These are phyloP conservation scores for Alternaria sp. DNA, from an alignment of 2,329 filamentous ascomycete genomes.

Conservation along the genomic window DNA sequence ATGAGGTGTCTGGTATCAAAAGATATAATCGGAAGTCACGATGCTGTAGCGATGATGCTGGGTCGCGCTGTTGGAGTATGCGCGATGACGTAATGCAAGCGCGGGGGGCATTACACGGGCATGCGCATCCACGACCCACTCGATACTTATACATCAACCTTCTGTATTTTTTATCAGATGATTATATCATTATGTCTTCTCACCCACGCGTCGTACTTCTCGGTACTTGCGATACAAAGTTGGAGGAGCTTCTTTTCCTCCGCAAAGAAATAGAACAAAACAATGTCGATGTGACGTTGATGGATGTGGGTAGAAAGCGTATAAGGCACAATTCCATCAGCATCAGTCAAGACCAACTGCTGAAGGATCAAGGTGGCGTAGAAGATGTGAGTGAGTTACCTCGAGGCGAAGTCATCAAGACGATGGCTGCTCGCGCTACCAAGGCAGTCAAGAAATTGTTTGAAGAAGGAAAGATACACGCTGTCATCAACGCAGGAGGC, in stretches of 20 bases:
- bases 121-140: neutral
- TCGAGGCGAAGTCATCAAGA: constrained; percentile 63
- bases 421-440: constrained; percentile 60
- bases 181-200: constrained; percentile 9
- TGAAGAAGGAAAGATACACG: constrained; percentile 55
- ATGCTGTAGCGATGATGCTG: neutral
- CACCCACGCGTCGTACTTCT: constrained; percentile 57
- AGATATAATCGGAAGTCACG: neutral
- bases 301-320: constrained; percentile 62
- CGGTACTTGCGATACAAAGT: constrained; percentile 71
- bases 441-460: constrained; percentile 52
- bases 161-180: neutral
- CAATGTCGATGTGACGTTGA: constrained; percentile 52
- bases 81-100: constrained; percentile 17
- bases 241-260: constrained; percentile 64
- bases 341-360: constrained; percentile 53
- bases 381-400: constrained; percentile 50
- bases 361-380: constrained; percentile 39
- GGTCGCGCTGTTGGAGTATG: neutral
- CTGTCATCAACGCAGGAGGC: constrained; percentile 66
- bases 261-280: constrained; percentile 52
- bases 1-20: neutral
- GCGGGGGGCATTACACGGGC: constrained; percentile 1
- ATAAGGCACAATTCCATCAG: constrained; percentile 55
- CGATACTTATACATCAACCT: neutral